A percentile compares a stretch with the other conserved stretches of the same genome.
Evolutionary conservation across 257 asterid species (phyloP).

Genomic region (Solanum phureja): DNA sequence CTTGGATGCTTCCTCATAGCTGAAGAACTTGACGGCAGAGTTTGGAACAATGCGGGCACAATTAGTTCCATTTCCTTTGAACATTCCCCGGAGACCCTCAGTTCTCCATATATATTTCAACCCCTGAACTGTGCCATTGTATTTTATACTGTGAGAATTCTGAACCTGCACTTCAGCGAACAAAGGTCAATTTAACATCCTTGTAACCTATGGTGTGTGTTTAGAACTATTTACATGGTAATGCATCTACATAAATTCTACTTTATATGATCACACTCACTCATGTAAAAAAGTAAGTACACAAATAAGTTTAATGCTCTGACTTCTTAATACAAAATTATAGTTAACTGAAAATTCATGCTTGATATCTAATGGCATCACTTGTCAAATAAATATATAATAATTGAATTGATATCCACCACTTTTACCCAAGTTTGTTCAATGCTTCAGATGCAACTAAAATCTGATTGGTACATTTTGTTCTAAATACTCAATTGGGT

Average conservation of each 20-base stretch:
- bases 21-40: constrained; percentile 98
- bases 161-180: constrained; percentile 52
- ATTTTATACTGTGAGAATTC: constrained; percentile 77
- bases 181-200: not conserved
- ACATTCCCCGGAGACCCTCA: constrained; percentile 74
- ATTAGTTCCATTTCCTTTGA: constrained; percentile 87
- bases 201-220: not conserved
- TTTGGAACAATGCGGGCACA: constrained; percentile 94
- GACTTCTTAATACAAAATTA: not conserved
- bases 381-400: not conserved
- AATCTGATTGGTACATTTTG: not conserved
- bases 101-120: constrained; percentile 71
- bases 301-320: no score
- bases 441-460: not conserved
- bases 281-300: not conserved
- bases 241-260: not conserved
- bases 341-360: not conserved
- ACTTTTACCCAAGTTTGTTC: not conserved
- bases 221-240: not conserved
- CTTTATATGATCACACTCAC: not conserved
- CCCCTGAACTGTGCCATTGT: constrained; percentile 82
- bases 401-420: not conserved
- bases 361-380: not conserved
- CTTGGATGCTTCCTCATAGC: constrained; percentile 99
- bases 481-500: not conserved